phyloP scores from a whole-genome alignment of 1,139 yeast species.

The Eremothecium cymbalariae region DNA sequence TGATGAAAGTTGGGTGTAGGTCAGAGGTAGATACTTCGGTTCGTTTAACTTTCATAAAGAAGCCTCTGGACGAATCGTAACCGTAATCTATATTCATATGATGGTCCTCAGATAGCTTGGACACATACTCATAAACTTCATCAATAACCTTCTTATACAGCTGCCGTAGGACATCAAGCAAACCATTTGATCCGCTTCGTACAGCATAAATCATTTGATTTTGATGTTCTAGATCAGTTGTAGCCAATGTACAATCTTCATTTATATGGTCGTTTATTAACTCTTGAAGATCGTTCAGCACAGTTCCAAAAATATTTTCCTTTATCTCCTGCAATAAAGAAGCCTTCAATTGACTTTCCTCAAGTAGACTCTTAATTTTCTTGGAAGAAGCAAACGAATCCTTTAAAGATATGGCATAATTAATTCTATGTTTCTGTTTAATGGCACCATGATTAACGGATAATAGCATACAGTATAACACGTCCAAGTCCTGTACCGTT shows the following conservation, averaged over 20 bases:
- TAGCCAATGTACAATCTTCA: constrained; percentile 39
- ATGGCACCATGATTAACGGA: constrained; percentile 21
- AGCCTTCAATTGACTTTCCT: constrained; percentile 13
- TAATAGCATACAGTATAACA: constrained; percentile 30
- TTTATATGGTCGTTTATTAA: constrained; percentile 34
- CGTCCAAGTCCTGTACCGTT: constrained; percentile 35
- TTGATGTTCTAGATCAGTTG: constrained; percentile 34
- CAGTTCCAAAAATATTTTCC: too few species aligned
- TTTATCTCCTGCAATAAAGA: constrained; percentile 29
- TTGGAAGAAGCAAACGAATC: constrained; percentile 26
- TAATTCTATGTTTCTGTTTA: constrained; percentile 34
- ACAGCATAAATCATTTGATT: constrained; percentile 42
- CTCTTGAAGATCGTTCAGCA: constrained; percentile 28
- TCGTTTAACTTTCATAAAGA: constrained; percentile 31
- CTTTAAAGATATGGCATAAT: constrained; percentile 35
- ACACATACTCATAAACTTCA: constrained; percentile 32
- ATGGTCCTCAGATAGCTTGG: constrained; percentile 21
- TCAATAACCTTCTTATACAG: constrained; percentile 35
- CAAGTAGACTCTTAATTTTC: constrained; percentile 17
- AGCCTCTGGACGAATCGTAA: constrained; percentile 37
- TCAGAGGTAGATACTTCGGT: constrained; percentile 13
- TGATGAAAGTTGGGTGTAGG: constrained; percentile 34
- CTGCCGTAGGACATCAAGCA: constrained; percentile 40
- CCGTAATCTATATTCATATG: constrained; percentile 29
- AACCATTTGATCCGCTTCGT: constrained; percentile 39